Evolutionary conservation across 139 green algal genomes (phyloP).

Genomic region (Chlamydomonas sphaeroides): DNA sequence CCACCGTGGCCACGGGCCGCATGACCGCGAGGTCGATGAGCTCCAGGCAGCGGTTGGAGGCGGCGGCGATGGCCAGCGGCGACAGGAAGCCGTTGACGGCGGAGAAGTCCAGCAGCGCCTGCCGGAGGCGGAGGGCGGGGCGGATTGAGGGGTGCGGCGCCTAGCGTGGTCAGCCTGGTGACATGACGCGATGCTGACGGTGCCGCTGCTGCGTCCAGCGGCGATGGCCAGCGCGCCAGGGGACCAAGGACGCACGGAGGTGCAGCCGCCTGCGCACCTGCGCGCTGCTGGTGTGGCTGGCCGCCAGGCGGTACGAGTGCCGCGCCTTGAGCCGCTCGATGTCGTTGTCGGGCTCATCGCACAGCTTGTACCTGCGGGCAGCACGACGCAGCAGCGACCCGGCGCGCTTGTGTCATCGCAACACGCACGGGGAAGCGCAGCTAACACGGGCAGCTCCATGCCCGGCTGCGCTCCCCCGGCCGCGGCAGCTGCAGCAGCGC

Average conservation of each 20-base stretch:
- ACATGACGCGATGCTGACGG: too few species aligned
- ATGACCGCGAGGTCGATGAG: slow-evolving; percentile 55
- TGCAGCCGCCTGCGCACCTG: background rate
- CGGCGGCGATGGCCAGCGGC: slow-evolving; percentile 53
- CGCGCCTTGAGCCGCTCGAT: slow-evolving; percentile 57
- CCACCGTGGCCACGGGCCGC: slow-evolving; percentile 11
- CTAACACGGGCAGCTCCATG: too few species aligned
- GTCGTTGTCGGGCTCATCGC: slow-evolving; percentile 57
- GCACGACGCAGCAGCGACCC: too few species aligned
- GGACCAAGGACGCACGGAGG: too few species aligned
- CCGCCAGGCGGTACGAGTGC: slow-evolving; percentile 55
- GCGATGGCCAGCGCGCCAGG: too few species aligned
- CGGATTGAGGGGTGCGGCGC: background rate
- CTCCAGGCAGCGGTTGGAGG: slow-evolving; percentile 57
- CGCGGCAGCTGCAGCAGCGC: too few species aligned
- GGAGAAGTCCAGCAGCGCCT: slow-evolving; percentile 42
- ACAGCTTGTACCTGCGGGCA: slow-evolving; percentile 53
- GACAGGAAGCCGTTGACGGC: slow-evolving; percentile 63
- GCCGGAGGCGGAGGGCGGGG: background rate
- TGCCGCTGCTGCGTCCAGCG: too few species aligned
- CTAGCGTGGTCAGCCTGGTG: too few species aligned
- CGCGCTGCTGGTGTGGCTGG: slow-evolving; percentile 38
- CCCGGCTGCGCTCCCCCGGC: too few species aligned
- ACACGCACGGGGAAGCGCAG: too few species aligned
- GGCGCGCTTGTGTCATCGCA: too few species aligned